Conservation (phyloP, 495 filamentous ascomycete genomes). For the Penicillium diatomitis region DNA sequence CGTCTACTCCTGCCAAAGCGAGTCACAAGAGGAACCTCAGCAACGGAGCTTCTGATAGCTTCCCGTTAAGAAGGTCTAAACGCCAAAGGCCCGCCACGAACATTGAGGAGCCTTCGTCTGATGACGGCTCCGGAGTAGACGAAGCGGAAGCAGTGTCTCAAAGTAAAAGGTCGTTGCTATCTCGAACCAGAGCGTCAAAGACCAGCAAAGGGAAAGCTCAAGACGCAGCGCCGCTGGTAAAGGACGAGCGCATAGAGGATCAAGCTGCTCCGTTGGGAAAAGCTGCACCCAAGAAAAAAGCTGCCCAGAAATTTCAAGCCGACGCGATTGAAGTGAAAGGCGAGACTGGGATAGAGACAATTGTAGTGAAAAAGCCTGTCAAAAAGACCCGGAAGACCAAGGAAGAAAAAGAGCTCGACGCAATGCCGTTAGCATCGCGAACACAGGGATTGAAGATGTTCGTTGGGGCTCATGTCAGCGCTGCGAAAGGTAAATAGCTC, state of each 20-base stretch:
- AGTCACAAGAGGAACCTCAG: constrained; percentile 21
- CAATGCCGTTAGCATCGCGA: constrained; percentile 58
- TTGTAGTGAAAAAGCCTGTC: constrained; percentile 3
- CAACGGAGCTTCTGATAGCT: constrained; percentile 20
- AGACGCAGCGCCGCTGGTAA: too few species aligned
- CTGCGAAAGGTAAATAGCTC: constrained; percentile 57
- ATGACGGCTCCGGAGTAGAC: constrained; percentile 3
- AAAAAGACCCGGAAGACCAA: constrained; percentile 28
- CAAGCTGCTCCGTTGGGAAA: too few species aligned
- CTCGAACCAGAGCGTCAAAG: too few species aligned
- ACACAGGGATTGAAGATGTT: constrained; percentile 67
- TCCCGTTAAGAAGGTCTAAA: constrained; percentile 30
- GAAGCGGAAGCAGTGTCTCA: constrained; percentile 2
- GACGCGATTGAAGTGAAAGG: background rate
- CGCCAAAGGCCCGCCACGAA: constrained; percentile 23
- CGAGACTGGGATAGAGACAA: background rate
- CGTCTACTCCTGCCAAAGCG: constrained; percentile 2
- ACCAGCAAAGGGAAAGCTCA: too few species aligned
- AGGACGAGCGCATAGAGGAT: too few species aligned
- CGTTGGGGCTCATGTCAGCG: constrained; percentile 86
- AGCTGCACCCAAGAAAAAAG: background rate
- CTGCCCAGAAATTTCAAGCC: background rate
- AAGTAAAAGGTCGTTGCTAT: too few species aligned
- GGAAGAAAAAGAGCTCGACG: constrained; percentile 34
- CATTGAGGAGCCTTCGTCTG: constrained; percentile 11